A percentile compares a stretch with the other conserved stretches of the same genome.
phyloP scores from a whole-genome alignment of 2,329 filamentous ascomycete genomes.

The Elsinoe fawcettii region DNA sequence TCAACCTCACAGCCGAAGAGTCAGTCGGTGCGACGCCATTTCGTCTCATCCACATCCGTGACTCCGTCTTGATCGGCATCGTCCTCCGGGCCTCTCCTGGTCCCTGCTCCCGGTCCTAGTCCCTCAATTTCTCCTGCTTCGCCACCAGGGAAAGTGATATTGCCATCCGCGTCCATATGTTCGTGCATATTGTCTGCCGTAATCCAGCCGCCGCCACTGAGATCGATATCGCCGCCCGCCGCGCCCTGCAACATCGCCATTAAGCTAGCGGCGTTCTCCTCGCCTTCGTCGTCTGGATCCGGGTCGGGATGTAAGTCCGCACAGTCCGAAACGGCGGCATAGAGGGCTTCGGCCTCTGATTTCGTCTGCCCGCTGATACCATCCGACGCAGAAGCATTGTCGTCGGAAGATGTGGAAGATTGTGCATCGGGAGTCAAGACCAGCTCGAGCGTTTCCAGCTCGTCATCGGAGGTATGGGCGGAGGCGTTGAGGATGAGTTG shows the following conservation, averaged over 20 bases:
- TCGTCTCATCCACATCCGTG: conserved; percentile 36
- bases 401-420: conserved; percentile 18
- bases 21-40: conserved; percentile 47
- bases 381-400: conserved; percentile 11
- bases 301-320: conserved; percentile 70
- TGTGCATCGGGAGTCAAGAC: conserved; percentile 50
- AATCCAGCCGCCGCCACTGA: conserved; percentile 74
- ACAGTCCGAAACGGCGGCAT: conserved; percentile 63
- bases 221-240: conserved; percentile 35
- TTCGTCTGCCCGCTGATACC: conserved; percentile 24
- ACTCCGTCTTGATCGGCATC: conserved; percentile 26
- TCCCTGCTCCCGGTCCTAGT: conserved; percentile 27
- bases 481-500: conserved; percentile 57
- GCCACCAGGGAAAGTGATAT: conserved; percentile 58
- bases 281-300: conserved; percentile 44
- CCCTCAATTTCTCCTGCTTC: conserved; percentile 34
- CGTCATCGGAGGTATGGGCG: conserved; percentile 52
- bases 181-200: conserved; percentile 85
- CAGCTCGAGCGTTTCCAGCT: conserved; percentile 57
- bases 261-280: conserved; percentile 42
- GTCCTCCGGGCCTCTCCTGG: conserved; percentile 35
- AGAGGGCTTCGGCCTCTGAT: conserved; percentile 40
- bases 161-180: conserved; percentile 73
- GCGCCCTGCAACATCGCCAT: conserved; percentile 25
- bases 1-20: not conserved